Evolutionary conservation across 2,329 filamentous ascomycete genomes (phyloP).

Genomic region (Paraphoma chrysanthemicola): DNA sequence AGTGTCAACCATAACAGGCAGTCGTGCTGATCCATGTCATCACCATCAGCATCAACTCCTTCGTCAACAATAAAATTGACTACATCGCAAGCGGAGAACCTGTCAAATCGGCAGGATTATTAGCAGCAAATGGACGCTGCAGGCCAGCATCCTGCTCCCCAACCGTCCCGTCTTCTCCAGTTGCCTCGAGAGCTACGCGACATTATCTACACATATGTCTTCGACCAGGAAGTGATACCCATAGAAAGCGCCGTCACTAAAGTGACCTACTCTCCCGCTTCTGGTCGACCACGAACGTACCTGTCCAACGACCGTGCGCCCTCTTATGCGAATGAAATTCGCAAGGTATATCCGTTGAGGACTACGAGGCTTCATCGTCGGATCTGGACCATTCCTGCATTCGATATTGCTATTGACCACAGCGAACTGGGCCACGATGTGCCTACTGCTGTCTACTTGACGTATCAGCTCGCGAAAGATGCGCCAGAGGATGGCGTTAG

Average conservation of each 20-base stretch:
- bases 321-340: conserved; percentile 6
- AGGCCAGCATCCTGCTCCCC: neutral
- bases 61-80: too few species aligned
- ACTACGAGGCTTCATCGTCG: conserved; percentile 12
- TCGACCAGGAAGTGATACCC: conserved; percentile 21
- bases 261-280: neutral
- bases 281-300: conserved; percentile 1
- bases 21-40: too few species aligned
- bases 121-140: too few species aligned
- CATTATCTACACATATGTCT: conserved; percentile 24
- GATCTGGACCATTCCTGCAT: conserved; percentile 23
- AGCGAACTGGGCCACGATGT: conserved; percentile 5
- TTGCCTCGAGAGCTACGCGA: conserved; percentile 30
- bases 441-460: conserved; percentile 23
- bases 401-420: conserved; percentile 20
- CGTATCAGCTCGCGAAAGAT: conserved; percentile 20
- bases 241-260: conserved; percentile 19
- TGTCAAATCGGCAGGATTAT: too few species aligned
- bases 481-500: conserved; percentile 1
- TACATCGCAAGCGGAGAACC: too few species aligned
- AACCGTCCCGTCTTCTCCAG: conserved; percentile 11
- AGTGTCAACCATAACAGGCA: too few species aligned
- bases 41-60: too few species aligned
- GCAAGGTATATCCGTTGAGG: conserved; percentile 13
- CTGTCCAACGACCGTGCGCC: conserved; percentile 4